Conservation (phyloP, 2,329 filamentous ascomycete genomes). For the Stylonectria norvegica region DNA sequence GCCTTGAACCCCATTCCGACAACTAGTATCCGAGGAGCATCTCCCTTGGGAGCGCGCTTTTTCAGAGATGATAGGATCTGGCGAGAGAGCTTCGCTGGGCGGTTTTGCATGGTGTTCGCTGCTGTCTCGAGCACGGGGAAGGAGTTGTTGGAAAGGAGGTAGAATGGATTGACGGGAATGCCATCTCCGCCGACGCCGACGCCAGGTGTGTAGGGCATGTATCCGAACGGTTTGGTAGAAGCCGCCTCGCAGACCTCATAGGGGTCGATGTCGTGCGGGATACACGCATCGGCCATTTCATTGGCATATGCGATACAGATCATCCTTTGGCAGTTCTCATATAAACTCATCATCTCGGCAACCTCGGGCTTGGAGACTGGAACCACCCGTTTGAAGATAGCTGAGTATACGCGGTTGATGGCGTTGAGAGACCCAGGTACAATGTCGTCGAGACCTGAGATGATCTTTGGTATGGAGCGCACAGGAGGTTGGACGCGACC, state of each 20-base stretch:
- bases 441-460: constrained; percentile 48
- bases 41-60: constrained; percentile 4
- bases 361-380: constrained; percentile 49
- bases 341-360: constrained; percentile 55
- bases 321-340: constrained; percentile 56
- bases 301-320: constrained; percentile 52
- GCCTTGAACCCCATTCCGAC: constrained; percentile 48
- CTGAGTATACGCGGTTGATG: constrained; percentile 42
- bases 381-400: constrained; percentile 43
- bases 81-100: constrained; percentile 37
- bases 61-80: constrained; percentile 25
- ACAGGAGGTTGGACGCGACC: constrained; percentile 41
- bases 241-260: constrained; percentile 48
- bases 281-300: constrained; percentile 52
- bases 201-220: constrained; percentile 43
- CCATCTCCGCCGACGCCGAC: constrained; percentile 53
- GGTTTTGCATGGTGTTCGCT: constrained; percentile 38
- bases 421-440: constrained; percentile 41
- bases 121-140: constrained; percentile 45
- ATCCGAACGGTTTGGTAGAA: constrained; percentile 50
- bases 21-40: constrained; percentile 35
- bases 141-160: constrained; percentile 44
- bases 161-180: constrained; percentile 53
- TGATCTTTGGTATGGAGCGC: constrained; percentile 47
- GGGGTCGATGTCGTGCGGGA: constrained; percentile 41